Percentiles rank a stretch among this genome's conserved stretches.
Evolutionary conservation across 164 flowering plant species (phyloP).

Genomic region (Nymphaea thermarum): DNA sequence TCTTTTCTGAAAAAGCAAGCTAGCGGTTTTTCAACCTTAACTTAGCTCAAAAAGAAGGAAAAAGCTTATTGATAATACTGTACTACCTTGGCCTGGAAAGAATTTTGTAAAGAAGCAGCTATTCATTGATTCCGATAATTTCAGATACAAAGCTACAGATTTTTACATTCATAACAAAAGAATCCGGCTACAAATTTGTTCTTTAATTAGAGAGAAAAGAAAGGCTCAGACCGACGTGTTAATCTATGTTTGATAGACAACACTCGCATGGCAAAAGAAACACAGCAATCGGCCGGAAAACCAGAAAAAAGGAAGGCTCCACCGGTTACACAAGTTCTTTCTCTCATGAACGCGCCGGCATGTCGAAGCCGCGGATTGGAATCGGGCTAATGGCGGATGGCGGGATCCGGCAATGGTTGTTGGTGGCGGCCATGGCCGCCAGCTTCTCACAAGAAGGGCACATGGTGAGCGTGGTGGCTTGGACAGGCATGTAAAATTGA

Average conservation of each 20-base stretch:
- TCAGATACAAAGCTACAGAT: too few relatives aligned
- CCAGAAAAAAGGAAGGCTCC: neutral
- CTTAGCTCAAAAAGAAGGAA: too few relatives aligned
- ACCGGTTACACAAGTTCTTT: neutral
- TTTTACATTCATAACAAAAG: neutral
- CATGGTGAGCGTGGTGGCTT: slow-evolving; percentile 79
- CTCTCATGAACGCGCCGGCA: neutral
- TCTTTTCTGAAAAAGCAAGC: too few relatives aligned
- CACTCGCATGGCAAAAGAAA: neutral
- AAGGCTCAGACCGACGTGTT: neutral
- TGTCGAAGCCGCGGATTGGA: slow-evolving; percentile 16
- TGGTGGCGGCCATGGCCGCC: slow-evolving; percentile 22
- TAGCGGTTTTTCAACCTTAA: too few relatives aligned
- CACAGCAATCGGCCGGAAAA: neutral
- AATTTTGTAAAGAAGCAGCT: too few relatives aligned
- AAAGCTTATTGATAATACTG: too few relatives aligned
- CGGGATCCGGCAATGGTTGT: neutral
- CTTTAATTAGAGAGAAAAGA: neutral
- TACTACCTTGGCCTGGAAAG: too few relatives aligned
- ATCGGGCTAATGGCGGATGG: slow-evolving; percentile 6
- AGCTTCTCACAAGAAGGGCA: slow-evolving; percentile 86
- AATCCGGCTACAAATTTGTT: neutral
- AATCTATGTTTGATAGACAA: neutral
- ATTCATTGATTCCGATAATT: too few relatives aligned
- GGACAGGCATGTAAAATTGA: slow-evolving; percentile 76